Evolutionary conservation across 2,329 filamentous ascomycete genomes (phyloP).

Genomic region (Penicillium brevicompactum): DNA sequence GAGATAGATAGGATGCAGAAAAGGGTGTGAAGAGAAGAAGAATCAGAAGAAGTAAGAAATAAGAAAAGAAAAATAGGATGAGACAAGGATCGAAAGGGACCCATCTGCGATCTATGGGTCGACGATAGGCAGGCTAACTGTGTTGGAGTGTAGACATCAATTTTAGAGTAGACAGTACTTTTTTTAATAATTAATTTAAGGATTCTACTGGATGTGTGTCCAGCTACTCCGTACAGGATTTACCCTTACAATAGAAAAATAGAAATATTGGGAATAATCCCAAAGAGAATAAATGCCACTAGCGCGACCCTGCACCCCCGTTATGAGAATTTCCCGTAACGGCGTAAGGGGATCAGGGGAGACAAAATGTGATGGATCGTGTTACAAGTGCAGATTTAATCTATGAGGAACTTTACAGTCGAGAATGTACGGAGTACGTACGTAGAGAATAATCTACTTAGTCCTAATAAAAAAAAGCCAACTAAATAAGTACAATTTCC

Average conservation of each 20-base stretch:
- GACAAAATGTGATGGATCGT: constrained; percentile 8
- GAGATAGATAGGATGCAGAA: constrained; percentile 5
- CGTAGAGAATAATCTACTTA: background rate
- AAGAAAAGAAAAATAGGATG: constrained; percentile 15
- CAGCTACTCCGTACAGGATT: too few relatives aligned
- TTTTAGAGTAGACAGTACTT: background rate
- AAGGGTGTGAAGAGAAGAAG: constrained; percentile 8
- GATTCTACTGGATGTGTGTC: too few relatives aligned
- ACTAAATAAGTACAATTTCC: too few relatives aligned
- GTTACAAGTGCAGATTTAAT: background rate
- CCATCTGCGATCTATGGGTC: constrained; percentile 30
- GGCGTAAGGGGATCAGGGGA: constrained; percentile 23
- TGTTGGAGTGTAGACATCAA: background rate
- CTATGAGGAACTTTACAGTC: background rate
- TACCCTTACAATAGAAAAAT: too few relatives aligned
- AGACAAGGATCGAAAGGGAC: constrained; percentile 21
- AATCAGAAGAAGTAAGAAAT: constrained; percentile 11
- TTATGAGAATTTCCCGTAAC: constrained; percentile 29
- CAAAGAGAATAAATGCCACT: constrained; percentile 23
- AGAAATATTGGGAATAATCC: constrained; percentile 20
- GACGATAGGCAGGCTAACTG: constrained; percentile 21
- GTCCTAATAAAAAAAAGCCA: background rate
- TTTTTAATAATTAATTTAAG: background rate
- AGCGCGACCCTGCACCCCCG: constrained; percentile 29
- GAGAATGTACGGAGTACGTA: too few relatives aligned